A percentile compares a stretch with the other conserved stretches of the same genome.
phyloP scores from a whole-genome alignment of 2,329 filamentous ascomycete genomes.

The Leptographium galeiforme region DNA sequence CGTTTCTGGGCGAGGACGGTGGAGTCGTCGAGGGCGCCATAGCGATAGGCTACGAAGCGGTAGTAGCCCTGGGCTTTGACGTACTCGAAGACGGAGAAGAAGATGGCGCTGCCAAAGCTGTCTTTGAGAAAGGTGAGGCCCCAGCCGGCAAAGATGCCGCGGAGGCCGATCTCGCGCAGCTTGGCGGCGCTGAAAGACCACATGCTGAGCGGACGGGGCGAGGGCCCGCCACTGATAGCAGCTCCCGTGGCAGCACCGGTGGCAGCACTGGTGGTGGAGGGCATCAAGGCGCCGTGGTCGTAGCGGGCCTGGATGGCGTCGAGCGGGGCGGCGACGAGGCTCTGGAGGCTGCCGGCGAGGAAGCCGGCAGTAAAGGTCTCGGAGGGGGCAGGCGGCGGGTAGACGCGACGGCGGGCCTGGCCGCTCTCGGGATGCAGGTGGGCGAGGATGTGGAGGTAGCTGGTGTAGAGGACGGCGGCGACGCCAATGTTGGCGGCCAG shows the following conservation, averaged over 20 bases:
- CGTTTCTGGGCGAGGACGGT: slow-evolving; percentile 21
- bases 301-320: slow-evolving; percentile 66
- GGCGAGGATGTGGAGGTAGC: slow-evolving; percentile 58
- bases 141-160: slow-evolving; percentile 65
- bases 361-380: slow-evolving; percentile 59
- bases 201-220: slow-evolving; percentile 42
- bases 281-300: slow-evolving; percentile 36
- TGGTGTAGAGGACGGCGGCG: slow-evolving; percentile 62
- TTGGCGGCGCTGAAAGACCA: slow-evolving; percentile 58
- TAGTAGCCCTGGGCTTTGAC: slow-evolving; percentile 65
- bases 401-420: slow-evolving; percentile 44
- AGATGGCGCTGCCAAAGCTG: slow-evolving; percentile 53
- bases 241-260: slow-evolving; percentile 12
- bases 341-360: slow-evolving; percentile 56
- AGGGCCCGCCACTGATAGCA: slow-evolving; percentile 4
- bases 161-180: slow-evolving; percentile 55
- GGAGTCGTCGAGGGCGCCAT: slow-evolving; percentile 43
- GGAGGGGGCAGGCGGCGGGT: slow-evolving; percentile 50
- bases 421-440: slow-evolving; percentile 51
- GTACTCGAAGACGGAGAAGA: slow-evolving; percentile 65
- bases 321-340: slow-evolving; percentile 57
- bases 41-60: slow-evolving; percentile 56
- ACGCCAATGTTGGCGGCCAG: slow-evolving; percentile 62
- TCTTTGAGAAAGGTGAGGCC: slow-evolving; percentile 56
- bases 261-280: slow-evolving; percentile 21